Base-by-base conservation (phyloP, 768 basidiomycete genomes). In the Suillus clintonianus region DNA sequence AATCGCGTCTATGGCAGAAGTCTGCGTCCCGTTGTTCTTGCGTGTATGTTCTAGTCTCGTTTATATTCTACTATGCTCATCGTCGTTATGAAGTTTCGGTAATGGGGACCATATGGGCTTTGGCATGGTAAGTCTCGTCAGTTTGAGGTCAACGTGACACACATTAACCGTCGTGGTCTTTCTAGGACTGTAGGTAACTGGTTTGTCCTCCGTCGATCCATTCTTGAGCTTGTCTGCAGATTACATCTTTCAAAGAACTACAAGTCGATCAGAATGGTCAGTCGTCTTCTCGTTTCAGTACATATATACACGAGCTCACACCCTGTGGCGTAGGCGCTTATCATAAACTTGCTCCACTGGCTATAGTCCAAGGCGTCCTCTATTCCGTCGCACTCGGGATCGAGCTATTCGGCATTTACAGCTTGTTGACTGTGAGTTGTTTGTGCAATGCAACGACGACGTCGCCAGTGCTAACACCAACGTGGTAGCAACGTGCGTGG, bases 211-310 rank as follows among this genome's bases (percentile, higher is more conserved):
- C 13, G 7, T 54, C 17, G 19, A 17, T 42, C 30, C 48, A 9
- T 24, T n/a, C 30, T 19, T 17, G n/a, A 65, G 17, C 19, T 55
- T 50, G 2, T 59, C 48, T 54, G 32, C 59, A 90, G 90, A 83
- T 91, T 67, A 79, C 83, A n/a, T 83, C 82, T 66, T 90, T 89
- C 74, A 81, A 83, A 66, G 83, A 82, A 65, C 83, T 84, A 58
- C 71, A 73, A 5, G 72, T 82, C 22, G 86, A 84, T 58, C 71
- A 81, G 36, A 66, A 69, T 8, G 77, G 90, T 90, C 71, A 39
- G 86, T 81, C 8, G 34, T 54, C 7, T 2, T 14, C 24, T 24
- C 24, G 48, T 14, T 27, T 37, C 13, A 15, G 8, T 45, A 3
- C 43, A 7, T 4, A 19, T 59, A 24, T 4, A 14, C 10, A n/a